Conservation (phyloP, 164 flowering plant species). For the Vitis cinerea region DNA sequence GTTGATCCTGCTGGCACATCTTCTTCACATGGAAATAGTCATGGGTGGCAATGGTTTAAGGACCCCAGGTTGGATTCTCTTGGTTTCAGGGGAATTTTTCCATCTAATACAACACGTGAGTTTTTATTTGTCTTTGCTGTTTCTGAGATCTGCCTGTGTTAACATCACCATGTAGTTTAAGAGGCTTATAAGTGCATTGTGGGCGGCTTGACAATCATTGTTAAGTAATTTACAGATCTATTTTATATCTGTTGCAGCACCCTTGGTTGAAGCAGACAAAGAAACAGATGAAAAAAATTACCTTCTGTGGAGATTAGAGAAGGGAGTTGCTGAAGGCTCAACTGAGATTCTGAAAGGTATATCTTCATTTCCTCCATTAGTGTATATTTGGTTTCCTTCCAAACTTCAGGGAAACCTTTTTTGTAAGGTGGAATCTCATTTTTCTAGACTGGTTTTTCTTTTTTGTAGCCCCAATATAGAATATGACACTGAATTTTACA, state of each 20-base stretch:
- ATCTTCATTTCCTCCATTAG: neutral
- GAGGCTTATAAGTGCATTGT: neutral
- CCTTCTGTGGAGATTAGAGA: constrained; percentile 73
- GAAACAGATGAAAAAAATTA: constrained; percentile 71
- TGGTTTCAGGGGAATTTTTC: constrained; percentile 89
- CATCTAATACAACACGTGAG: constrained; percentile 68
- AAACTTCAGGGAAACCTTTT: no score
- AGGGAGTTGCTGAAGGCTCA: constrained; percentile 96
- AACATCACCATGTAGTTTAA: neutral
- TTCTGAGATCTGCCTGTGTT: neutral
- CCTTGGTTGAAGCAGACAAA: constrained; percentile 83
- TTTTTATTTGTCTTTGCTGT: neutral
- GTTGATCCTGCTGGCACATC: constrained; percentile 61
- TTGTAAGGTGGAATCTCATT: no score
- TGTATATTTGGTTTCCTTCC: neutral
- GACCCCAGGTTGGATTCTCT: constrained; percentile 87
- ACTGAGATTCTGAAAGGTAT: constrained; percentile 92
- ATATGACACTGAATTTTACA: no score
- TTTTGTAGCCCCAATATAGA: no score
- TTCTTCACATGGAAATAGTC: constrained; percentile 50
- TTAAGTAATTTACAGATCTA: neutral
- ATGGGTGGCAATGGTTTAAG: constrained; percentile 83
- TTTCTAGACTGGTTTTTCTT: no score
- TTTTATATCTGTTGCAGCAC: constrained; percentile 53
- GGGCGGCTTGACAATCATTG: neutral